Evolutionary conservation across 768 basidiomycete species (phyloP).

Genomic region (Suillus bovinus): DNA sequence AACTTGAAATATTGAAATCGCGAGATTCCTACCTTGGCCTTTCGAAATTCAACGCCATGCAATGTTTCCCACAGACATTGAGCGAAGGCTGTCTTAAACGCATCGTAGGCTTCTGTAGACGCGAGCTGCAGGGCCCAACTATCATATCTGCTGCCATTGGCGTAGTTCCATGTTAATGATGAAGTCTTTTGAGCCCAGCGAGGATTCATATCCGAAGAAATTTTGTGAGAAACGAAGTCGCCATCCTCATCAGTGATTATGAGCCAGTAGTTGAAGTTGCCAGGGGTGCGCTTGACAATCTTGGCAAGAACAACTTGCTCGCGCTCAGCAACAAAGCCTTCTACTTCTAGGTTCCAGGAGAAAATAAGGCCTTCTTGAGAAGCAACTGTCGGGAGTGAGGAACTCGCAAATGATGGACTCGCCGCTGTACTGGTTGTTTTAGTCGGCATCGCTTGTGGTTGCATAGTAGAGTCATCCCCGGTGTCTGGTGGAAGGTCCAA

Average conservation of each 20-base stretch:
- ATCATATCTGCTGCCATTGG: constrained; percentile 52
- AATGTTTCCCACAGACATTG: constrained; percentile 79
- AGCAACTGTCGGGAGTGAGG: constrained; percentile 29
- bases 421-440: constrained; percentile 15
- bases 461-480: constrained; percentile 12
- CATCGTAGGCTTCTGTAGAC: constrained; percentile 52
- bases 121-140: constrained; percentile 86
- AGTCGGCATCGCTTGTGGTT: constrained; percentile 16
- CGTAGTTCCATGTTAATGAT: constrained; percentile 90
- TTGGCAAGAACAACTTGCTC: constrained; percentile 56
- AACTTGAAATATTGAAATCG: background rate
- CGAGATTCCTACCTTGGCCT: constrained; percentile 62
- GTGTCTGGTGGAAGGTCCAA: constrained; percentile 8
- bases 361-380: constrained; percentile 58
- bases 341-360: constrained; percentile 54
- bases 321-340: constrained; percentile 44
- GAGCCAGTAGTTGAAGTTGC: constrained; percentile 59
- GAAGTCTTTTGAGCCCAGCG: constrained; percentile 58
- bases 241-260: constrained; percentile 51
- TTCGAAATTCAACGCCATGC: constrained; percentile 73
- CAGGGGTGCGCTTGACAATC: constrained; percentile 47
- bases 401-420: constrained; percentile 19
- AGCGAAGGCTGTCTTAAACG: constrained; percentile 64
- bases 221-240: constrained; percentile 58
- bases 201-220: constrained; percentile 71